These are phyloP conservation scores for Tetrapisispora iriomotensis DNA, from an alignment of 805 yeast species.

Conservation along the genomic window DNA sequence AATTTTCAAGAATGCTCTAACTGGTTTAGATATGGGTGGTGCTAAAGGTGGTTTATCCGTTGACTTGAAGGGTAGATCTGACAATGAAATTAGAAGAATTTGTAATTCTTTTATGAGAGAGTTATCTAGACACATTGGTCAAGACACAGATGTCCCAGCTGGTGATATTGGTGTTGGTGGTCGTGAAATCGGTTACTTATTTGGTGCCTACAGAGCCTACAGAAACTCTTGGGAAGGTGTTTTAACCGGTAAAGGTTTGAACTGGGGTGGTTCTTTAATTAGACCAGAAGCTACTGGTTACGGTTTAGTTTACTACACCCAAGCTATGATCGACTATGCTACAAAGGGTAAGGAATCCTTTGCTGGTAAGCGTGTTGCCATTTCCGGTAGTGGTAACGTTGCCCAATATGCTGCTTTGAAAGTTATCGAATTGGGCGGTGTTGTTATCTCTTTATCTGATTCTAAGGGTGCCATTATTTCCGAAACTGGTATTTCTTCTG, in stretches of 20 bases:
- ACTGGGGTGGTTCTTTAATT: conserved; percentile 98
- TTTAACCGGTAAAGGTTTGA: conserved; percentile 92
- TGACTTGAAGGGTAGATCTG: conserved; percentile 92
- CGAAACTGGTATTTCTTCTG: conserved; percentile 72
- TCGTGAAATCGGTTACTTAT: conserved; percentile 82
- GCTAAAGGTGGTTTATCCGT: conserved; percentile 99
- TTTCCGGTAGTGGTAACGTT: conserved; percentile 98
- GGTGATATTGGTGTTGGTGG: conserved; percentile 99
- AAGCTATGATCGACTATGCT: conserved; percentile 94
- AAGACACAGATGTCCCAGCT: conserved; percentile 97
- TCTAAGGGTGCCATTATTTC: conserved; percentile 83
- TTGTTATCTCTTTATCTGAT: conserved; percentile 88
- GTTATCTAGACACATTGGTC: conserved; percentile 92
- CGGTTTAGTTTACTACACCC: conserved; percentile 94
- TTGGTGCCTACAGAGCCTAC: conserved; percentile 91
- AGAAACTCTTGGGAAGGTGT: conserved; percentile 95
- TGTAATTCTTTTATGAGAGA: conserved; percentile 94
- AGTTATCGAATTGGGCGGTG: conserved; percentile 94
- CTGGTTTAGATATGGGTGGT: conserved; percentile 98
- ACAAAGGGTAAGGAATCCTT: conserved; percentile 81
- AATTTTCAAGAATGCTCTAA: conserved; percentile 94
- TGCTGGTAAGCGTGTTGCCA: conserved; percentile 88
- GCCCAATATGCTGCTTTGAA: conserved; percentile 98
- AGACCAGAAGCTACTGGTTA: conserved; percentile 99
- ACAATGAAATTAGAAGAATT: conserved; percentile 92